These are phyloP conservation scores for Beauveria sp. DNA, from an alignment of 2,329 filamentous ascomycete species.

Conservation along the genomic window DNA sequence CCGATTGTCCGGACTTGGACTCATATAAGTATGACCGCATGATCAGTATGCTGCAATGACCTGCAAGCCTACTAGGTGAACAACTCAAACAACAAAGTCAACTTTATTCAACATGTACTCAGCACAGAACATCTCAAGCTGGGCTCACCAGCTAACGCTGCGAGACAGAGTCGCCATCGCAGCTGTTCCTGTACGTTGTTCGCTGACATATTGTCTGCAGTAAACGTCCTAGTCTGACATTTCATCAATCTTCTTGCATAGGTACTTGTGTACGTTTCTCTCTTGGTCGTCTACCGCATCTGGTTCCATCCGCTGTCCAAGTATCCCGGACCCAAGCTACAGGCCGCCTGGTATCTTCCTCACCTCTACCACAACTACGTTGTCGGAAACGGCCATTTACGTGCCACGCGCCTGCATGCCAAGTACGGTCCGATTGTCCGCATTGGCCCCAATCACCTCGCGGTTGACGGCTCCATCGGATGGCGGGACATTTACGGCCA, in stretches of 20 bases:
- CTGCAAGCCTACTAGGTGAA: not conserved
- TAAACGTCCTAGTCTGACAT: not conserved
- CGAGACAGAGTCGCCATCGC: not conserved
- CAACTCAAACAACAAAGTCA: not conserved
- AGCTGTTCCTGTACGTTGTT: not conserved
- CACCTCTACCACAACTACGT: constrained; percentile 15
- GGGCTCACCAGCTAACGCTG: not conserved
- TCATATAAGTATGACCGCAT: not conserved
- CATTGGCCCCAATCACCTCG: constrained; percentile 32
- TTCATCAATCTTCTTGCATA: not conserved
- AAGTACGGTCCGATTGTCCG: constrained; percentile 30
- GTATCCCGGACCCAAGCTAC: constrained; percentile 20
- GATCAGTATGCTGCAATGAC: not conserved
- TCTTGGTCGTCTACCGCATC: not conserved
- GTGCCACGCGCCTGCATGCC: constrained; percentile 17
- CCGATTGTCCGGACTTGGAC: not conserved
- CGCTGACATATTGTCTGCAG: too few relatives aligned
- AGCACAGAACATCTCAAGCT: not conserved
- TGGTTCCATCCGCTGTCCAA: constrained; percentile 22
- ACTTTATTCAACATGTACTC: not conserved
- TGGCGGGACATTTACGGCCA: constrained; percentile 29
- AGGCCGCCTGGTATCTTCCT: constrained; percentile 16
- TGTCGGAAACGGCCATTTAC: not conserved
- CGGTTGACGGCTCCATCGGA: constrained; percentile 23
- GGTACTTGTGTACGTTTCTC: not conserved